phyloP scores from a whole-genome alignment of 352 stramenopile species.

The Phytopythium aichiense region DNA sequence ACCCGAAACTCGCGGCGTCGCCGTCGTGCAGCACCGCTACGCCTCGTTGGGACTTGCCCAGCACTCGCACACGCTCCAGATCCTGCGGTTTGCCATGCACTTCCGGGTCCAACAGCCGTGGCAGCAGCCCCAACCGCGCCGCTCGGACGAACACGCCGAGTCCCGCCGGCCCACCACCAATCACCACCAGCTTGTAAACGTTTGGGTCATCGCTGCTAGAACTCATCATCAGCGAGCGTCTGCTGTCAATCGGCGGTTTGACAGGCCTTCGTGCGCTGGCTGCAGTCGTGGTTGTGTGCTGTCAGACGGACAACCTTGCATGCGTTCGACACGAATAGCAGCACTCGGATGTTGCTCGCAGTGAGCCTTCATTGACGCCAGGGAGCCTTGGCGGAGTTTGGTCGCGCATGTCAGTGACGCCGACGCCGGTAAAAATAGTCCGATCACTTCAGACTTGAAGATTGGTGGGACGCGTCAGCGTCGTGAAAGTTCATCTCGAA shows the following conservation, averaged over 20 bases:
- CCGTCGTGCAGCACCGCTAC: slow-evolving; percentile 64
- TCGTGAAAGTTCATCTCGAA: not conserved
- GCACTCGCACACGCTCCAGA: slow-evolving; percentile 24
- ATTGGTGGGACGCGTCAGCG: not conserved
- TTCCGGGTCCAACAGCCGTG: slow-evolving; percentile 43
- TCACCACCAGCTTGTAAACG: slow-evolving; percentile 69
- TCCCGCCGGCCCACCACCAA: slow-evolving; percentile 65
- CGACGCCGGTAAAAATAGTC: not conserved
- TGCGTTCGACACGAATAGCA: not conserved
- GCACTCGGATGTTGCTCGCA: not conserved
- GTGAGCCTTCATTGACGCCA: not conserved
- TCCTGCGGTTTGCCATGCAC: slow-evolving; percentile 39
- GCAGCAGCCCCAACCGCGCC: slow-evolving; percentile 51
- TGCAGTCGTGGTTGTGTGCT: not conserved
- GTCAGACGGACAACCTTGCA: not conserved
- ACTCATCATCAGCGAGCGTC: not conserved
- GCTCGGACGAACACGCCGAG: slow-evolving; percentile 76
- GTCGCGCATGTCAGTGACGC: not conserved
- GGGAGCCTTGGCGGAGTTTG: not conserved
- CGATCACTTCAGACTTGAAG: not conserved
- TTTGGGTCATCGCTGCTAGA: slow-evolving; percentile 20
- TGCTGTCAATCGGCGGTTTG: not conserved
- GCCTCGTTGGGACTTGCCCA: slow-evolving; percentile 49
- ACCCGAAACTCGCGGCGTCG: slow-evolving; percentile 44
- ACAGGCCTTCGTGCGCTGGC: not conserved